phyloP scores from a whole-genome alignment of 139 green algal species.

The Chlamydomonas incerta region DNA sequence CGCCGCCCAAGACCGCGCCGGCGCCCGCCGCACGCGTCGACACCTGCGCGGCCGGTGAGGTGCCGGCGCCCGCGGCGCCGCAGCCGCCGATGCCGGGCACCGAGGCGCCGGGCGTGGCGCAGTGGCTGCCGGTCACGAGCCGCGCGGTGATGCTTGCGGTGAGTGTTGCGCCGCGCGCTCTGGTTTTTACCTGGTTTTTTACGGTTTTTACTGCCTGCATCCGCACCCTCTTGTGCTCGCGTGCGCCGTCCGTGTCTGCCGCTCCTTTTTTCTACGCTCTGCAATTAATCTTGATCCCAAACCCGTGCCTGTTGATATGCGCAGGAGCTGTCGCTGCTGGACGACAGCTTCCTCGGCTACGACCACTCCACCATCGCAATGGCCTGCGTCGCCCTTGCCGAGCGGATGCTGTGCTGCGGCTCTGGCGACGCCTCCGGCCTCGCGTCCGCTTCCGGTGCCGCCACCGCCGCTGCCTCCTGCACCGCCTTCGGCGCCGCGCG shows the following conservation, averaged over 20 bases:
- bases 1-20: not conserved
- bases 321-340: not conserved
- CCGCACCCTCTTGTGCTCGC: too few relatives aligned
- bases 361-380: not conserved
- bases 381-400: not conserved
- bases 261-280: too few relatives aligned
- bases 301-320: too few relatives aligned
- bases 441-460: not conserved
- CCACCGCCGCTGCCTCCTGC: too few relatives aligned
- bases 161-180: not conserved
- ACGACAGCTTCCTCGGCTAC: not conserved
- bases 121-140: not conserved
- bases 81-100: too few relatives aligned
- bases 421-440: not conserved
- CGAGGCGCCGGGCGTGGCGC: too few relatives aligned
- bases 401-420: not conserved
- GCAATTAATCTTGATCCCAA: too few relatives aligned
- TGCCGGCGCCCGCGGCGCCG: too few relatives aligned
- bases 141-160: not conserved
- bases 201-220: too few relatives aligned
- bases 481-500: not conserved
- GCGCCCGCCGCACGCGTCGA: not conserved
- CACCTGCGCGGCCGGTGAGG: too few relatives aligned
- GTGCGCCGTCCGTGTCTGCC: too few relatives aligned
- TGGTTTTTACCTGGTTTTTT: too few relatives aligned